Base-by-base conservation (phyloP, 768 basidiomycete species). In the Mycena amicta region DNA sequence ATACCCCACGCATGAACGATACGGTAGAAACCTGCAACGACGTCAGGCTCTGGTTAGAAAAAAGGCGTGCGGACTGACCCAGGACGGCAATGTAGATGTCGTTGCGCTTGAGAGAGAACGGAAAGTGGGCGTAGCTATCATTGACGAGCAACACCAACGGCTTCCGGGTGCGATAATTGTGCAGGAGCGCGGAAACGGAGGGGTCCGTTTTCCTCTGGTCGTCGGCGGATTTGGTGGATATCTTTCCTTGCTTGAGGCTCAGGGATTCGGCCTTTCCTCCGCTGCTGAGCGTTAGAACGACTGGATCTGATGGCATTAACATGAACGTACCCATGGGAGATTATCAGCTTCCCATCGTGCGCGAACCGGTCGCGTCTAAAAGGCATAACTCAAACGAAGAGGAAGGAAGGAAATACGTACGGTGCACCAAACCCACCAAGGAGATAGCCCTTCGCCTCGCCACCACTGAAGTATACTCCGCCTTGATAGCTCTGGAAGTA, bases 251-350 rank as follows among this genome's bases (percentile, higher is more conserved):
- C 2, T 26, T 25, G 26, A 11, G 13, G 37, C 41, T 20, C 26
- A 22, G 18, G 39, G 20, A 37, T 25, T 39, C 52, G 11, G 41
- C 41, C 20, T 25, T 25, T 13, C 57, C 57, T 1, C 57, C 57
- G 26, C 57, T 41, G 5, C 47, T 27, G 16, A n/a, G n/a, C n/a
- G n/a, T n/a, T n/a, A n/a, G n/a, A n/a, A n/a, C n/a, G n/a, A n/a
- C n/a, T n/a, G n/a, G n/a, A n/a, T n/a, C n/a, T n/a, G n/a, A n/a
- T n/a, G n/a, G n/a, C n/a, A n/a, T n/a, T n/a, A n/a, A n/a, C n/a
- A n/a, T n/a, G n/a, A n/a, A n/a, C 28, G 4, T 39, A 58, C 57
- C 57, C 57, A 39, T 58, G 57, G 1, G 57, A 58, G 16, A 58
- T 58, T 5, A 58, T 58, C 0, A 58, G n/a, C 23, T 40, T 58